Base-by-base conservation (phyloP, 345 rosid species). In the Aegle marmelos region DNA sequence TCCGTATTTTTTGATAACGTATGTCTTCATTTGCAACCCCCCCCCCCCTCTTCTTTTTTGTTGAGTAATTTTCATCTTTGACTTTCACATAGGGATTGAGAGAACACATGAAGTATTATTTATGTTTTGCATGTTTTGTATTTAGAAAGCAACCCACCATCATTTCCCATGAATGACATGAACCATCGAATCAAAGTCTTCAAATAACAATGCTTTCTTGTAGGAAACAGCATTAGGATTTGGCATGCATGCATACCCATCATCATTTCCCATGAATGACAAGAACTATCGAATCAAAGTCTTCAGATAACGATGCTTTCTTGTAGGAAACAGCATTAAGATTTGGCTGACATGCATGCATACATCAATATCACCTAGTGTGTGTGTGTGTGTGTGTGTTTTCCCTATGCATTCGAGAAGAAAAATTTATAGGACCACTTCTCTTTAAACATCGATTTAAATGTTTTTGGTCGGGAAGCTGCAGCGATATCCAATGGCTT, bases 191-290 rank as follows among this genome's bases (percentile, higher is more conserved):
- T 39, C 71, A 68, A 10, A 68, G 25, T 37, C 58, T 41, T 25
- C 24, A 48, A 5, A 60, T 3, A 24, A 24, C 9, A 50, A 39
- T 60, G 76, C 25, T 73, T 27, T 16, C n/a, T 27, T 37, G 53
- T 24, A 25, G 65, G 48, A 72, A 72, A 57, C 75, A 72, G 7
- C 50, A 57, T 22, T 27, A 24, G 34, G 16, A 11, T n/a, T 21
- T 21, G 24, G 71, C 75, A 72, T 56, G 39, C 64, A 72, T 72
- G 39, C 50, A 72, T 72, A 5, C n/a, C n/a, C n/a, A n/a, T n/a
- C n/a, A n/a, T n/a, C n/a, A n/a, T n/a, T n/a, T n/a, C n/a, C n/a
- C n/a, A n/a, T n/a, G n/a, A n/a, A n/a, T n/a, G n/a, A n/a, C n/a
- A n/a, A n/a, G n/a, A n/a, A n/a, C n/a, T n/a, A n/a, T n/a, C n/a